These are phyloP conservation scores for Cryptococcus sp. DNA, from an alignment of 1,284 basidiomycete genomes.

Conservation along the genomic window DNA sequence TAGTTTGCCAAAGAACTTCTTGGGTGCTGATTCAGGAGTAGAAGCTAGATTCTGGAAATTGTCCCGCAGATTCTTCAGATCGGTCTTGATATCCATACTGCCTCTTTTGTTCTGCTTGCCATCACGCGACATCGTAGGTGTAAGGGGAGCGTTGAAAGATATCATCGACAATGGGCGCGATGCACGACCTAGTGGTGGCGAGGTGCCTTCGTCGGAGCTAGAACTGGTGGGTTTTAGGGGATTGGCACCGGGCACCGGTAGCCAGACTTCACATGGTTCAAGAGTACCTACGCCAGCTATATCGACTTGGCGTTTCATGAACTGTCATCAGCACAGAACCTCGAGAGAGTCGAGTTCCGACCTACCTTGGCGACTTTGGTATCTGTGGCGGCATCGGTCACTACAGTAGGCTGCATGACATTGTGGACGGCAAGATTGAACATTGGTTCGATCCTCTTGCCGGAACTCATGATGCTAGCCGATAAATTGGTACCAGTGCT, in stretches of 20 bases:
- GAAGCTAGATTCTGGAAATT: neutral
- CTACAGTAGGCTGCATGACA: slow-evolving; percentile 83
- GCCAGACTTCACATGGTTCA: slow-evolving; percentile 78
- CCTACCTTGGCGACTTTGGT: slow-evolving; percentile 75
- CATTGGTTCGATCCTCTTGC: slow-evolving; percentile 73
- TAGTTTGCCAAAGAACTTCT: slow-evolving; percentile 67
- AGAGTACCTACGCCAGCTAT: slow-evolving; percentile 69
- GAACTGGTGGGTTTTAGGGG: neutral
- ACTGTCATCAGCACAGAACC: slow-evolving; percentile 45
- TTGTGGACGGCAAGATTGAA: slow-evolving; percentile 88
- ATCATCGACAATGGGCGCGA: slow-evolving; percentile 26
- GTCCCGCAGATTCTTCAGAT: slow-evolving; percentile 10
- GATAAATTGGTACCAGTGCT: slow-evolving; percentile 9
- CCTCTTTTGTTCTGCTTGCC: slow-evolving; percentile 10
- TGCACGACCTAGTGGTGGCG: slow-evolving; percentile 6
- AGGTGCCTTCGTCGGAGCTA: slow-evolving; percentile 9
- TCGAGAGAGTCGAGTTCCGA: neutral
- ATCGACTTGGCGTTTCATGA: slow-evolving; percentile 77
- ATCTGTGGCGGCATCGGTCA: slow-evolving; percentile 70
- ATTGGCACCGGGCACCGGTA: slow-evolving; percentile 12
- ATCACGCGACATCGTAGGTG: slow-evolving; percentile 24
- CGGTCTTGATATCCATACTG: slow-evolving; percentile 26
- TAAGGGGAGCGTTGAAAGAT: slow-evolving; percentile 28
- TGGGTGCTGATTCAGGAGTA: slow-evolving; percentile 37
- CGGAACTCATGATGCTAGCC: slow-evolving; percentile 10